Percentiles rank a stretch among this genome's conserved stretches.
These are phyloP conservation scores for Candida khao-thaluensis DNA, from an alignment of 805 yeast genomes.

Conservation along the genomic window DNA sequence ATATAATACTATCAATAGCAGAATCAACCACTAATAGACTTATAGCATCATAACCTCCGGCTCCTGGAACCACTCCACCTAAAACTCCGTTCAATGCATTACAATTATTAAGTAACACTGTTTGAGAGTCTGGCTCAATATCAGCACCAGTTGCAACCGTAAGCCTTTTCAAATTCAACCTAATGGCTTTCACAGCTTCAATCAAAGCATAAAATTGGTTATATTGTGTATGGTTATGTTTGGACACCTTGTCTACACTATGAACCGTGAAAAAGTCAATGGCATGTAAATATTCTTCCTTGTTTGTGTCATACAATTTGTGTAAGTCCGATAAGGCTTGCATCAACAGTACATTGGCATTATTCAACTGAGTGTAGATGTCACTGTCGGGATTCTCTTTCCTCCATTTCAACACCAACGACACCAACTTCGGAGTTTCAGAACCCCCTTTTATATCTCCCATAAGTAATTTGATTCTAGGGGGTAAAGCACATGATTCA, in stretches of 20 bases:
- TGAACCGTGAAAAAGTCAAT: conserved; percentile 14
- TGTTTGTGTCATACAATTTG: conserved; percentile 24
- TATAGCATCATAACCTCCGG: conserved; percentile 96
- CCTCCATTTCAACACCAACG: conserved; percentile 73
- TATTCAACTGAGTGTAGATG: conserved; percentile 56
- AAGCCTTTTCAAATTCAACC: conserved; percentile 57
- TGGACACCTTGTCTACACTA: background rate
- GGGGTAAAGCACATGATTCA: conserved; percentile 62
- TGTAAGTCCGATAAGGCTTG: conserved; percentile 44
- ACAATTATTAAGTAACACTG: conserved; percentile 57
- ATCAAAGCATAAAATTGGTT: conserved; percentile 30
- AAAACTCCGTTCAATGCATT: conserved; percentile 63
- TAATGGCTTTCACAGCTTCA: conserved; percentile 46
- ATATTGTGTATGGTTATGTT: background rate
- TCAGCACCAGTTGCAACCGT: conserved; percentile 73
- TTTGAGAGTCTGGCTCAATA: conserved; percentile 83
- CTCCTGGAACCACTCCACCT: conserved; percentile 98
- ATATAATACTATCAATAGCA: conserved; percentile 31
- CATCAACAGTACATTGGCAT: conserved; percentile 59
- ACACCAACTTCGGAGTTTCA: conserved; percentile 88
- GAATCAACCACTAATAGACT: conserved; percentile 61
- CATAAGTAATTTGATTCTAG: conserved; percentile 69
- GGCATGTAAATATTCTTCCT: conserved; percentile 33
- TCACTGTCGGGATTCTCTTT: conserved; percentile 45
- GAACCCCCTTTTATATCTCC: conserved; percentile 94